Base-by-base conservation (phyloP, 116 monocot genomes). In the Trichopus zeylanicus region DNA sequence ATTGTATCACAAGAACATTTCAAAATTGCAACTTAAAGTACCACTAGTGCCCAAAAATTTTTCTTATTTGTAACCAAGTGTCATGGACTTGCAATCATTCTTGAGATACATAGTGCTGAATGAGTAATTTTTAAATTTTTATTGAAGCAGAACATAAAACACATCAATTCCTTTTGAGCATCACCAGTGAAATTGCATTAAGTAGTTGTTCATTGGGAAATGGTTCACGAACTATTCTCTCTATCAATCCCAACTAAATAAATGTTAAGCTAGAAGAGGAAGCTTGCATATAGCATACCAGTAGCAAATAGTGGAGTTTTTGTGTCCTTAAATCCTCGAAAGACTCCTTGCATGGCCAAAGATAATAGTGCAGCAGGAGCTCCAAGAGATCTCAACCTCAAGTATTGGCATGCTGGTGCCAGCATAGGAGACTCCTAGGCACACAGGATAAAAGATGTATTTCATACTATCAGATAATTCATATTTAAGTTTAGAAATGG, bases 271-370 rank as follows among this genome's bases (percentile, higher is more conserved):
- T n/a, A 3, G n/a, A 12, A 42, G 42, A 42, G 13, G 42, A 42
- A 42, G 12, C n/a, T n/a, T n/a, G n/a, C 42, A 42, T 42, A 13
- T 42, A 10, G 21, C 24, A 29, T 69, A 83, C 88, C 72, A 22
- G 84, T 83, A 26, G 88, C 83, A 70, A 70, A 88, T 31, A 88
- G 53, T 28, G 88, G 88, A 28, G 83, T 83, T 67, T 42, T 83
- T 32, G 88, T 88, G 56, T 88, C 88, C 70, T 88, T 88, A 37
- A 88, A 81, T 42, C 88, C 88, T 57, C 88, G 67, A 31, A 83
- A 88, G 28, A 83, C 77, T 1, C 88, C 88, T 82, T 88, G 88
- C 80, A 88, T 83, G 3, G 88, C 77, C 35, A 88, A 58, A 46
- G 88, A 83, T 31, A 88, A 59, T 13, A 88, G 83, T 52, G 83